Evolutionary conservation across 2,329 filamentous ascomycete genomes (phyloP).

Genomic region (Calonectria crousiana): DNA sequence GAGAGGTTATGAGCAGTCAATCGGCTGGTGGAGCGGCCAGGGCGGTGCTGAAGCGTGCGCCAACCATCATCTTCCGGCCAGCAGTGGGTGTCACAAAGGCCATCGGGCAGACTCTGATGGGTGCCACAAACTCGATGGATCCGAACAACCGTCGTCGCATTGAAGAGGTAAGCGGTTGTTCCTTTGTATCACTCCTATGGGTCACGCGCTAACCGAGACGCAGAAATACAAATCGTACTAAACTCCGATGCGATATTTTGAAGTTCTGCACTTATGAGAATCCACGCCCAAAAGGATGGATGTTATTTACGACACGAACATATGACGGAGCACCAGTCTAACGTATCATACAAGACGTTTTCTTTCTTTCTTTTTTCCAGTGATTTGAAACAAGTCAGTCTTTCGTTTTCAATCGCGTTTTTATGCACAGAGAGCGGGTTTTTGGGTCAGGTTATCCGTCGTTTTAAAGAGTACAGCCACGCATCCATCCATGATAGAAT

Average conservation of each 20-base stretch:
- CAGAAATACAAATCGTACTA: constrained; percentile 65
- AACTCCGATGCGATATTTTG: constrained; percentile 14
- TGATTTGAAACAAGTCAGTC: constrained; percentile 20
- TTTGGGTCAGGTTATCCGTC: constrained; percentile 26
- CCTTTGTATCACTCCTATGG: not conserved
- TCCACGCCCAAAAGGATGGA: constrained; percentile 9
- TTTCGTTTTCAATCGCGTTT: not conserved
- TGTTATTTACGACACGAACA: constrained; percentile 23
- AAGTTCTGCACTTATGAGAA: constrained; percentile 5
- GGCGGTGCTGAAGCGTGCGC: constrained; percentile 83
- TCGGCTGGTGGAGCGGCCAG: constrained; percentile 84
- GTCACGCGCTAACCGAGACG: constrained; percentile 24
- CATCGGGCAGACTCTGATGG: constrained; percentile 88
- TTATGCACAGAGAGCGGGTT: constrained; percentile 31
- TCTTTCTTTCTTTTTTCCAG: constrained; percentile 13
- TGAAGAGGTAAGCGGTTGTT: constrained; percentile 83
- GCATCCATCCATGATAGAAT: constrained; percentile 38
- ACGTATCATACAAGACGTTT: constrained; percentile 20
- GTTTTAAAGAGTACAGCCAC: constrained; percentile 31
- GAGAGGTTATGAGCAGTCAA: constrained; percentile 88
- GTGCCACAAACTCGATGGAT: constrained; percentile 92
- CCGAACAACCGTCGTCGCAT: constrained; percentile 82
- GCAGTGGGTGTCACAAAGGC: constrained; percentile 92
- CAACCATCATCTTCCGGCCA: constrained; percentile 92
- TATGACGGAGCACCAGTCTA: constrained; percentile 29